Conservation (phyloP, 768 basidiomycete species). For the Auricularia sp. region DNA sequence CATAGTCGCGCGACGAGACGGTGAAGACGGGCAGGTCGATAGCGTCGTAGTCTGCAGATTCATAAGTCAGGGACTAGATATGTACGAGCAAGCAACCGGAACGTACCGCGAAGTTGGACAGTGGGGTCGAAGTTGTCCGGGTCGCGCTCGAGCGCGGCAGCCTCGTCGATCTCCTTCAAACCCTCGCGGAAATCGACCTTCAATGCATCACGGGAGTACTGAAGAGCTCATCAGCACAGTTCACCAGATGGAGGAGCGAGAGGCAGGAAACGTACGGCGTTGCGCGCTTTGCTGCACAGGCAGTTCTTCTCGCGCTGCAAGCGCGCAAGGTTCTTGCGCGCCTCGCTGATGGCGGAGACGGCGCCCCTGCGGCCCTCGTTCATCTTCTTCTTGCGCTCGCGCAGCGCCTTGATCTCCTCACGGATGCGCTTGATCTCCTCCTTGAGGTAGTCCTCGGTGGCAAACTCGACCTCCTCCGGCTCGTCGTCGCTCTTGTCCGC, state of each 20-base stretch:
- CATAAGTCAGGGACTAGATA: neutral
- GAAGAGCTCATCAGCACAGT: neutral
- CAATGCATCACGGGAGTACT: constrained; percentile 47
- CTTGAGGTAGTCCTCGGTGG: constrained; percentile 36
- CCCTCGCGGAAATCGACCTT: constrained; percentile 52
- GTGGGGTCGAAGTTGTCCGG: constrained; percentile 47
- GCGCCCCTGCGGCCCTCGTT: constrained; percentile 10
- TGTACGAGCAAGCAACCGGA: neutral
- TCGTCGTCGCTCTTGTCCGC: constrained; percentile 11
- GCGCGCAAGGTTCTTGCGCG: constrained; percentile 30
- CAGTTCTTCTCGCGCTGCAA: constrained; percentile 43
- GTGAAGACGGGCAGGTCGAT: constrained; percentile 58
- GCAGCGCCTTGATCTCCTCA: constrained; percentile 26
- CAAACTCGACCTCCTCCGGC: constrained; percentile 14
- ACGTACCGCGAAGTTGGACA: constrained; percentile 37
- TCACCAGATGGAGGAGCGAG: neutral
- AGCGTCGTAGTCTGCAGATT: constrained; percentile 40
- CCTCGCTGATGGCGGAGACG: constrained; percentile 21
- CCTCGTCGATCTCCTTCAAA: constrained; percentile 50
- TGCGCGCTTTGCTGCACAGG: constrained; percentile 48
- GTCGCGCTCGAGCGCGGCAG: constrained; percentile 45
- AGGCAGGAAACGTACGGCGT: constrained; percentile 29
- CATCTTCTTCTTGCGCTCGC: constrained; percentile 31
- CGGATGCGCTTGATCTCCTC: constrained; percentile 30
- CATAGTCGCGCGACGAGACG: constrained; percentile 50